A percentile compares a stretch with the other conserved stretches of the same genome.
These are phyloP conservation scores for Blastobotrys chiropterorum DNA, from an alignment of 805 yeast genomes.

Conservation along the genomic window DNA sequence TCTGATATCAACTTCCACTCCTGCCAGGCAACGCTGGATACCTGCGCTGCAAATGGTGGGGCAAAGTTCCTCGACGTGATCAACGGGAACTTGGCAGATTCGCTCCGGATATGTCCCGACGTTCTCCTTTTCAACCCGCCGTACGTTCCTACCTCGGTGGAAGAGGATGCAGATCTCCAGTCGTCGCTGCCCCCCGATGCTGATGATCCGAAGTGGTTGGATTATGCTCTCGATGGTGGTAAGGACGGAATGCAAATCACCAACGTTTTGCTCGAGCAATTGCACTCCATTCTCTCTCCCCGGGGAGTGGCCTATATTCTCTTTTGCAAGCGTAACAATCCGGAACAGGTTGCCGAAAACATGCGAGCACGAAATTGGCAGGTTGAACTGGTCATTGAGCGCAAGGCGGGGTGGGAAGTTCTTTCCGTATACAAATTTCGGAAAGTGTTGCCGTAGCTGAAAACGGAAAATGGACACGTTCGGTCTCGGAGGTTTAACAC, in stretches of 20 bases:
- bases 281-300: slow-evolving; percentile 47
- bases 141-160: slow-evolving; percentile 76
- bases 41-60: slow-evolving; percentile 34
- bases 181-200: slow-evolving; percentile 56
- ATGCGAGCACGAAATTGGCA: slow-evolving; percentile 52
- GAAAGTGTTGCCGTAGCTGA: not conserved
- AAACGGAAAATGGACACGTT: too few relatives aligned
- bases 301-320: slow-evolving; percentile 79
- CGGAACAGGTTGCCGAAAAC: slow-evolving; percentile 46
- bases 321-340: slow-evolving; percentile 88
- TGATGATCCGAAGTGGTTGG: slow-evolving; percentile 66
- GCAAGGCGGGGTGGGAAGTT: slow-evolving; percentile 97
- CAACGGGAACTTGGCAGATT: slow-evolving; percentile 35
- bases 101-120: slow-evolving; percentile 36
- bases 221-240: slow-evolving; percentile 87
- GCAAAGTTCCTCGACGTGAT: slow-evolving; percentile 41
- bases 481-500: not conserved
- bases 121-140: slow-evolving; percentile 90
- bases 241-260: slow-evolving; percentile 87
- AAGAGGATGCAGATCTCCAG: slow-evolving; percentile 2
- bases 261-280: slow-evolving; percentile 46
- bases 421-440: slow-evolving; percentile 66
- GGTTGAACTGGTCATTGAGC: slow-evolving; percentile 44
- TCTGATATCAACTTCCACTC: slow-evolving; percentile 82
- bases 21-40: slow-evolving; percentile 44